Percentiles rank a stretch among this genome's conserved stretches.
Conservation (phyloP, 208 protist species). For the Porcisia hertigi region DNA sequence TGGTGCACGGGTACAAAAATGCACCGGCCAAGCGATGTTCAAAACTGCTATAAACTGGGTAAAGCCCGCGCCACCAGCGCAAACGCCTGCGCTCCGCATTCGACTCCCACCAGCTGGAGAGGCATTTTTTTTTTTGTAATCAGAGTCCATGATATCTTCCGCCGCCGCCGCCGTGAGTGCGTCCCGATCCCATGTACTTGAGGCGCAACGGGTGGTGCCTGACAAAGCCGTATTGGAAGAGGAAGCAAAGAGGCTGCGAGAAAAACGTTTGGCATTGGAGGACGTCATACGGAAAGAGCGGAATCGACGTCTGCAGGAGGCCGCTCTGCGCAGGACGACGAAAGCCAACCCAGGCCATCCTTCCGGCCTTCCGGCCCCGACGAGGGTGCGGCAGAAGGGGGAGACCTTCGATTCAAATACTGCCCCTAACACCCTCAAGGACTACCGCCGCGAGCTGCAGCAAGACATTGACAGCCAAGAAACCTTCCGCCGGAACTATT, state of each 20-base stretch:
- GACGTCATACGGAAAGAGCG: slow-evolving; percentile 32
- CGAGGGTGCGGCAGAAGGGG: neutral
- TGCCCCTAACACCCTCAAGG: slow-evolving; percentile 10
- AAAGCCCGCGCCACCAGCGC: neutral
- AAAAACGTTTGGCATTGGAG: slow-evolving; percentile 21
- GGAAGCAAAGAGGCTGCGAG: slow-evolving; percentile 19
- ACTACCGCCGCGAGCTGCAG: slow-evolving; percentile 33
- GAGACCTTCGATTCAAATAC: neutral
- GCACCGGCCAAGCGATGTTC: neutral
- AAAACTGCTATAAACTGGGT: neutral
- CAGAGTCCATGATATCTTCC: slow-evolving; percentile 8
- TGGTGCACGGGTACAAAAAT: too few species aligned
- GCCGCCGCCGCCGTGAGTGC: neutral
- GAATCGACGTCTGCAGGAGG: slow-evolving; percentile 19
- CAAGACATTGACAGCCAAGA: slow-evolving; percentile 16
- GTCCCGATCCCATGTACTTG: neutral
- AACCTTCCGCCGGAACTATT: slow-evolving; percentile 15
- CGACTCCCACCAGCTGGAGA: neutral
- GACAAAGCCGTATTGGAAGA: neutral
- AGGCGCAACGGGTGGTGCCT: neutral
- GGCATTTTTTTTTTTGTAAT: neutral
- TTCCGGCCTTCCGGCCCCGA: neutral
- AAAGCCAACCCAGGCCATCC: neutral
- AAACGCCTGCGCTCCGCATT: too few species aligned
- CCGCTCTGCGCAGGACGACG: neutral